A percentile compares a stretch with the other conserved stretches of the same genome.
Conservation (phyloP, 352 stramenopile genomes). For the Halophytophthora batemanensis region DNA sequence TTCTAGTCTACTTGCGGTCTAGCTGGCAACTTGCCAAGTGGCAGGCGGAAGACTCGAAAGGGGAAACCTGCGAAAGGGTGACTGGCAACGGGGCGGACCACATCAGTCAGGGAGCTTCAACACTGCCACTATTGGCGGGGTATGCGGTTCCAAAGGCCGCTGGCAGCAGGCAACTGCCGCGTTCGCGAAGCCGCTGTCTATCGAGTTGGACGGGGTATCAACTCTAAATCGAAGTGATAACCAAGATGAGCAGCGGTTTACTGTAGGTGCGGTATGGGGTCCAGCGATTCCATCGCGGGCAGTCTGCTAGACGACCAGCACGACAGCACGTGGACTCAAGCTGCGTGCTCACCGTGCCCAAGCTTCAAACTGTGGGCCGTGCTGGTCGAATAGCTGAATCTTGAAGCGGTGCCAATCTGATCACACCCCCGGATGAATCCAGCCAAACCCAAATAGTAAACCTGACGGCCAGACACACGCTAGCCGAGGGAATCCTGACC, state of each 20-base stretch:
- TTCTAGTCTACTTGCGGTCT: constrained; percentile 4
- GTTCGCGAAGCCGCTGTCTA: no score
- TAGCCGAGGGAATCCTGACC: no score
- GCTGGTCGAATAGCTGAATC: background rate
- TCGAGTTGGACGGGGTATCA: no score
- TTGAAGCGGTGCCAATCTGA: no score
- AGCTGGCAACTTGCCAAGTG: constrained; percentile 30
- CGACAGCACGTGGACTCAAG: background rate
- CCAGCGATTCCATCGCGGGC: background rate
- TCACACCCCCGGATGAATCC: no score
- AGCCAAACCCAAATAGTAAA: no score
- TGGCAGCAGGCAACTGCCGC: no score
- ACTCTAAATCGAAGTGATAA: no score
- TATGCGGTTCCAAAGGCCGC: no score
- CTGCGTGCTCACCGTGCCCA: background rate
- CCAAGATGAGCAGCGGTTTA: background rate
- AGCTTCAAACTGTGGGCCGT: background rate
- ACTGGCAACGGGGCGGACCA: background rate
- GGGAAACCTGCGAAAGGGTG: background rate
- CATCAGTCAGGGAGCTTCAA: no score
- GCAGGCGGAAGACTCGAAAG: constrained; percentile 3
- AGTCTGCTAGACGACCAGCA: background rate
- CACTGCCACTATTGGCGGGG: no score
- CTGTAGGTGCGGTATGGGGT: background rate
- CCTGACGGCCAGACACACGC: no score